phyloP scores from a whole-genome alignment of 345 rosid species.

The Melaleuca alternifolia region DNA sequence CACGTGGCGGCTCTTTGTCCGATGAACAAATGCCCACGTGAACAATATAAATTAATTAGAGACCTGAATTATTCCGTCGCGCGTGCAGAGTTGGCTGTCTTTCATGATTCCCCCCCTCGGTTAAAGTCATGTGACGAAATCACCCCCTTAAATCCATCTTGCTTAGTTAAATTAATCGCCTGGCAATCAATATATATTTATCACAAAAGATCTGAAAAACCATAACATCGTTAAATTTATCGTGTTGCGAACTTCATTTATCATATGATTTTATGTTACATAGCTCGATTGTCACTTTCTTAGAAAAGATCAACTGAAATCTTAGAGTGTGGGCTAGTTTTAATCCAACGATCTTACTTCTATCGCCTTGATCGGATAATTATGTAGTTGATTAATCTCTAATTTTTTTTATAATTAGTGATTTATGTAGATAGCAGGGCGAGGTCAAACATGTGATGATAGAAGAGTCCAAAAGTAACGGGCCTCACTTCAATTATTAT shows the following conservation, averaged over 20 bases:
- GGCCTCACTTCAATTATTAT: neutral
- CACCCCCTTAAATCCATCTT: neutral
- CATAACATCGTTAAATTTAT: rapidly evolving
- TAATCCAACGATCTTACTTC: neutral
- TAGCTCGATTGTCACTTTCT: too few relatives aligned
- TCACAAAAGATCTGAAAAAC: neutral
- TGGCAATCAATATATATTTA: neutral
- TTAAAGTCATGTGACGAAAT: neutral
- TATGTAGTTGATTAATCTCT: neutral
- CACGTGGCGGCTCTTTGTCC: neutral
- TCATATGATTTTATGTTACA: neutral
- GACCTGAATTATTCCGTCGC: neutral
- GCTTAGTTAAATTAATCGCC: neutral
- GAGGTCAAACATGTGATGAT: neutral
- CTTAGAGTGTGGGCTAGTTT: neutral
- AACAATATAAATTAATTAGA: neutral
- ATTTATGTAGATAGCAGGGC: neutral
- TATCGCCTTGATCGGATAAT: neutral
- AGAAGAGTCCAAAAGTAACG: neutral
- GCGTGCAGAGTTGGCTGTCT: neutral
- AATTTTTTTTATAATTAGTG: neutral
- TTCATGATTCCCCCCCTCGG: neutral
- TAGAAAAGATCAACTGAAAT: neutral
- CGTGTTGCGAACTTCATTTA: neutral
- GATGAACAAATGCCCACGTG: neutral